A percentile compares a stretch with the other conserved stretches of the same genome.
These are phyloP conservation scores for Xylaria telfairii DNA, from an alignment of 495 filamentous ascomycete species.

Conservation along the genomic window DNA sequence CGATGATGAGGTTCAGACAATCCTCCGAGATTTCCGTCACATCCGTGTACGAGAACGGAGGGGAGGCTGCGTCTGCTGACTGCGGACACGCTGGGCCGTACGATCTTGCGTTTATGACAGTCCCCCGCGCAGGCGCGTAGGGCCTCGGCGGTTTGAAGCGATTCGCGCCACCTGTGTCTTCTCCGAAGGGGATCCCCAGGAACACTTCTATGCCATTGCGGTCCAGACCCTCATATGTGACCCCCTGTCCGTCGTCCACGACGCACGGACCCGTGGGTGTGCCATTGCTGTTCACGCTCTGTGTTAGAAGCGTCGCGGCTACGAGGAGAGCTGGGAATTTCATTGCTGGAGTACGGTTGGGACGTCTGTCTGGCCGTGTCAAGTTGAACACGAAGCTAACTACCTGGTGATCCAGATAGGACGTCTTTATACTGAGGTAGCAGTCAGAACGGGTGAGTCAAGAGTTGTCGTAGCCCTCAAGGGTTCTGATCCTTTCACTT, in stretches of 20 bases:
- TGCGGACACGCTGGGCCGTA: conserved; percentile 54
- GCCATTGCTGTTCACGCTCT: neutral
- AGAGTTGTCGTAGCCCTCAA: too few relatives aligned
- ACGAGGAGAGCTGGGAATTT: neutral
- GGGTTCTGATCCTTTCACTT: too few relatives aligned
- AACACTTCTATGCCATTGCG: conserved; percentile 51
- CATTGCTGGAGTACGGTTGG: neutral
- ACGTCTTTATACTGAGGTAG: neutral
- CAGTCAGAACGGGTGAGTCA: neutral
- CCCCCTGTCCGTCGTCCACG: conserved; percentile 27
- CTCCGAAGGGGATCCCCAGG: conserved; percentile 52
- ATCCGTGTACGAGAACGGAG: conserved; percentile 41
- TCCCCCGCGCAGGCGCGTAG: conserved; percentile 35
- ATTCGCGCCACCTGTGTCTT: conserved; percentile 48
- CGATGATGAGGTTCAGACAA: conserved; percentile 55
- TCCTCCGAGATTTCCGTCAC: conserved; percentile 47
- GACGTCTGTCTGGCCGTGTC: neutral
- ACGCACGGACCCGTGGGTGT: conserved; percentile 21
- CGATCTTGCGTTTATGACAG: conserved; percentile 46
- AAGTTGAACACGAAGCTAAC: neutral
- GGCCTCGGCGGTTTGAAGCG: conserved; percentile 54
- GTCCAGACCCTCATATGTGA: conserved; percentile 39
- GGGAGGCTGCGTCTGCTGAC: conserved; percentile 29
- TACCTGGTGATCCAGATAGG: neutral
- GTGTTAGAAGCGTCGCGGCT: neutral